Evolutionary conservation across 192 early-diverging fungal species (phyloP).

Genomic region (Coemansia sp.): DNA sequence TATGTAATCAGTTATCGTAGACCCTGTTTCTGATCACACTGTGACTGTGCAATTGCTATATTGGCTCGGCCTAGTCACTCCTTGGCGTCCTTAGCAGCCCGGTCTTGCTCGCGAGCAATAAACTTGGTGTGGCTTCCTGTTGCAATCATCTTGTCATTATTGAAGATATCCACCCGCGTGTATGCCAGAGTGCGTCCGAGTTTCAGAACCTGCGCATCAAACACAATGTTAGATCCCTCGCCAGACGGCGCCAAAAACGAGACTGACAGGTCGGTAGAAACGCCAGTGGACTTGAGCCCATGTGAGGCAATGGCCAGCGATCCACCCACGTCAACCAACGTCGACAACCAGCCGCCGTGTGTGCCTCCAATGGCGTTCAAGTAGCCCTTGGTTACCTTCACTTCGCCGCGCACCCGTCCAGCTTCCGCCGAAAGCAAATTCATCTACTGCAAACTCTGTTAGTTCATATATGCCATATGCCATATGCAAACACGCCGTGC

Average conservation of each 20-base stretch:
- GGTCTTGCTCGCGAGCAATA: slow-evolving; percentile 33
- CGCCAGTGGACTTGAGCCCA: slow-evolving; percentile 44
- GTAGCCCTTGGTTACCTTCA: slow-evolving; percentile 23
- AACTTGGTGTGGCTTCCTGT: slow-evolving; percentile 57
- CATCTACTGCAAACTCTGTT: slow-evolving; percentile 15
- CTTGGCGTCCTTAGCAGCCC: neutral
- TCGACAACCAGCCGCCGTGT: slow-evolving; percentile 57
- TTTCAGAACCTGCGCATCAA: slow-evolving; percentile 51
- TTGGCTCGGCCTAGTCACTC: neutral
- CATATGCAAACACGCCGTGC: neutral
- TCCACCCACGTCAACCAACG: slow-evolving; percentile 52
- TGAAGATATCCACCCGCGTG: slow-evolving; percentile 49
- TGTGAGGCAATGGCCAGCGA: slow-evolving; percentile 51
- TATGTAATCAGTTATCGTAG: too few species aligned
- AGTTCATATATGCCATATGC: neutral
- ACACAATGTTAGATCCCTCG: slow-evolving; percentile 36
- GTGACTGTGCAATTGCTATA: neutral
- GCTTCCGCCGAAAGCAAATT: slow-evolving; percentile 37
- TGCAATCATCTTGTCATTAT: slow-evolving; percentile 45
- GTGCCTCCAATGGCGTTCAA: slow-evolving; percentile 47
- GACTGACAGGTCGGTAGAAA: slow-evolving; percentile 52
- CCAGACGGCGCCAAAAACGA: slow-evolving; percentile 51
- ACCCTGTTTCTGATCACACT: neutral
- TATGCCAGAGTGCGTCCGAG: slow-evolving; percentile 54
- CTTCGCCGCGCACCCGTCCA: slow-evolving; percentile 38